phyloP scores from a whole-genome alignment of 257 asterid genomes.

The Henckelia pumila region DNA sequence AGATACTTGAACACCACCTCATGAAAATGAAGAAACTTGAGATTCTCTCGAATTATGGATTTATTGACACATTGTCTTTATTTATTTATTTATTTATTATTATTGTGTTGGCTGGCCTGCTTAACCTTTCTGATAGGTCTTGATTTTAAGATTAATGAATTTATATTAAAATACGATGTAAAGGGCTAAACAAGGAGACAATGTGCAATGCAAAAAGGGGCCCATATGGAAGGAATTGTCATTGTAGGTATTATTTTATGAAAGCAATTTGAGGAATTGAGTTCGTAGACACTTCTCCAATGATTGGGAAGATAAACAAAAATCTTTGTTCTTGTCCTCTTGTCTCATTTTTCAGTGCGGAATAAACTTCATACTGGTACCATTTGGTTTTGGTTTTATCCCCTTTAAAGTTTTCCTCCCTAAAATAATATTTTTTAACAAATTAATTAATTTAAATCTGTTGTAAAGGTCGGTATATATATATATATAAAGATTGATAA shows the following conservation, averaged over 20 bases:
- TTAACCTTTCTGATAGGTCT: not conserved
- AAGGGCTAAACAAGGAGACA: not conserved
- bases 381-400: not conserved
- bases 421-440: not conserved
- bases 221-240: not conserved
- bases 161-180: not conserved
- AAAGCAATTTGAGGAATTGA: not conserved
- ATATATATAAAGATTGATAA: too few relatives aligned
- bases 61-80: too few relatives aligned
- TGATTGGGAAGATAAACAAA: slow-evolving; percentile 5
- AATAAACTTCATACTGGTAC: slow-evolving; percentile 1
- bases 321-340: slow-evolving; percentile 16
- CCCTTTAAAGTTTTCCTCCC: not conserved
- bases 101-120: not conserved
- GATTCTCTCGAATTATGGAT: too few relatives aligned
- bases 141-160: too few relatives aligned
- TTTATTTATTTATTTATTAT: too few relatives aligned
- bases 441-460: too few relatives aligned
- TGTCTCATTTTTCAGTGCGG: slow-evolving; percentile 7
- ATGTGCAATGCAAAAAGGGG: not conserved
- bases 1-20: too few relatives aligned
- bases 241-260: not conserved
- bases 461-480: too few relatives aligned
- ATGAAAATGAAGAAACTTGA: too few relatives aligned
- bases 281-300: not conserved